Evolutionary conservation across 768 basidiomycete species (phyloP).

Genomic region (Tricholoma terreum): DNA sequence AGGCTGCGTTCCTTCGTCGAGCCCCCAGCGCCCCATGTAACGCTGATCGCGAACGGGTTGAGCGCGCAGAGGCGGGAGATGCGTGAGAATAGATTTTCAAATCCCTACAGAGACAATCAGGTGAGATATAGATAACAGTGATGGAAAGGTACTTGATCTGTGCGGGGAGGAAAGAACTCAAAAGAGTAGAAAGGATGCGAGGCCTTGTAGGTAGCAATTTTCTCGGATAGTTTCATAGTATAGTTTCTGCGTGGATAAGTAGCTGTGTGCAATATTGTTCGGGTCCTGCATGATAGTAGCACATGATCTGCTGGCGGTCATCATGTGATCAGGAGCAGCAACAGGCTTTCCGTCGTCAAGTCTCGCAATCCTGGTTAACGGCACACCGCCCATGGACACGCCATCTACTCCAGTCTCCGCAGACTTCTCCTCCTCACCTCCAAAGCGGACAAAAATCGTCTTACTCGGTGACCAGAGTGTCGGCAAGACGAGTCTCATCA

Average conservation of each 20-base stretch:
- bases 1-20: slow-evolving; percentile 84
- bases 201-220: slow-evolving; percentile 47
- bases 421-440: slow-evolving; percentile 84
- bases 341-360: too few relatives aligned
- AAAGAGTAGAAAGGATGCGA: slow-evolving; percentile 82
- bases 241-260: too few relatives aligned
- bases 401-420: slow-evolving; percentile 67
- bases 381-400: slow-evolving; percentile 38
- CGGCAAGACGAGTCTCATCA: slow-evolving; percentile 98
- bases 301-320: neutral
- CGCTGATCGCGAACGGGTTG: slow-evolving; percentile 79
- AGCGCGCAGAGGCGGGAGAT: slow-evolving; percentile 79
- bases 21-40: slow-evolving; percentile 99
- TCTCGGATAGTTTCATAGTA: slow-evolving; percentile 71
- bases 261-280: neutral
- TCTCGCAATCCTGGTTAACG: neutral
- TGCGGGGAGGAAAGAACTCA: slow-evolving; percentile 97
- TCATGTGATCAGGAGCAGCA: neutral
- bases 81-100: slow-evolving; percentile 86
- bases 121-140: neutral
- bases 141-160: slow-evolving; percentile 62
- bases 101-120: slow-evolving; percentile 53
- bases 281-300: neutral
- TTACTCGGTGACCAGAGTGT: slow-evolving; percentile 96
- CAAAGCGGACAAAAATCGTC: slow-evolving; percentile 95